These are phyloP conservation scores for Schizosaccharomyces cryophilus DNA, from an alignment of 805 yeast species.

Conservation along the genomic window DNA sequence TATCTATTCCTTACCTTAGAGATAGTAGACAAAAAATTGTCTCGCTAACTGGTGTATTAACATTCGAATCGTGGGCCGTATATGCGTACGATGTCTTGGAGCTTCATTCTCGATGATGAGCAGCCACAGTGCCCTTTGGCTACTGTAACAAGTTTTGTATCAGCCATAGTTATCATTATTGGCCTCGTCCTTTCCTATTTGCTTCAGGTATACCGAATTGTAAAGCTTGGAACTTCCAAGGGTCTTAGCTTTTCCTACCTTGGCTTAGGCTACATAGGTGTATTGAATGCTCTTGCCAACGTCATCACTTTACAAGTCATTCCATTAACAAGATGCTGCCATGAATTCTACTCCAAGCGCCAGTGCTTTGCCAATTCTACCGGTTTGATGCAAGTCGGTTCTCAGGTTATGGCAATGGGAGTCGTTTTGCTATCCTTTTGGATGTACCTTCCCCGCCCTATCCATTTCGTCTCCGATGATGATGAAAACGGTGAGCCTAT, in stretches of 20 bases:
- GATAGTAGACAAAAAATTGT: too few species aligned
- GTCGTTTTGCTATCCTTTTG: not conserved
- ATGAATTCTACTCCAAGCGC: not conserved
- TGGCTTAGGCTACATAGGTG: not conserved
- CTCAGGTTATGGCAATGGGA: not conserved
- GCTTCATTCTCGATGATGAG: not conserved
- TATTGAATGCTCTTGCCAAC: not conserved
- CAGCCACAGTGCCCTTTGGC: not conserved
- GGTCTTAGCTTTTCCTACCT: not conserved
- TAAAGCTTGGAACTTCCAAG: not conserved
- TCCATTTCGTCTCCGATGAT: not conserved
- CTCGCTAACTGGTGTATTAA: too few species aligned
- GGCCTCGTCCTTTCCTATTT: not conserved
- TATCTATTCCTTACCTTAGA: too few species aligned
- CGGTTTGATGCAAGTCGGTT: not conserved
- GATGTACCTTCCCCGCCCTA: slow-evolving; percentile 1
- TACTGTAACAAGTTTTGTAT: not conserved
- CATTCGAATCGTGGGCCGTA: too few species aligned
- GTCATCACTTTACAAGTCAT: not conserved
- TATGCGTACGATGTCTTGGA: not conserved
- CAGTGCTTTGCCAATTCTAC: not conserved
- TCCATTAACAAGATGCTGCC: not conserved
- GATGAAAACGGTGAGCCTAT: not conserved
- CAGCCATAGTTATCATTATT: not conserved
- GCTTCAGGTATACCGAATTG: not conserved